A percentile compares a stretch with the other conserved stretches of the same genome.
These are phyloP conservation scores for Spathaspora passalidarum DNA, from an alignment of 805 yeast species.

Conservation along the genomic window DNA sequence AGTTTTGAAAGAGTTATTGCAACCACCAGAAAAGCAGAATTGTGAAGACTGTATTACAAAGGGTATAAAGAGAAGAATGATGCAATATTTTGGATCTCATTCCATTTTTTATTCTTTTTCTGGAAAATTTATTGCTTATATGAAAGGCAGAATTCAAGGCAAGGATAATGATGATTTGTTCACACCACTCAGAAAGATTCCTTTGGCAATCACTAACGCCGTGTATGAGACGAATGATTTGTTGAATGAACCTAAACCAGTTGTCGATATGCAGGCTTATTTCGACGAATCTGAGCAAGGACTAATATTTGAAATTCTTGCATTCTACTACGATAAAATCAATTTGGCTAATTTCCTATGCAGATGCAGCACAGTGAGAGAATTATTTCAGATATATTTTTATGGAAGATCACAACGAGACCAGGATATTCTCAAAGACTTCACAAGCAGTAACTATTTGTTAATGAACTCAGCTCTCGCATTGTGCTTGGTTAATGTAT, in stretches of 20 bases:
- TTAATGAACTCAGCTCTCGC: constrained; percentile 28
- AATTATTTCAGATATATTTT: constrained; percentile 24
- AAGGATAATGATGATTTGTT: constrained; percentile 16
- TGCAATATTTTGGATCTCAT: constrained; percentile 17
- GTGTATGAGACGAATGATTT: constrained; percentile 12
- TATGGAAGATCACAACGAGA: constrained; percentile 9
- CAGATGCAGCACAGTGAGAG: constrained; percentile 10
- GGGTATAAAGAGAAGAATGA: constrained; percentile 4
- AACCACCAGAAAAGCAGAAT: constrained; percentile 4
- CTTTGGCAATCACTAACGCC: constrained; percentile 17
- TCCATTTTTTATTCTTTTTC: constrained; percentile 30
- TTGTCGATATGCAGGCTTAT: not conserved
- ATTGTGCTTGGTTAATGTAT: constrained; percentile 17
- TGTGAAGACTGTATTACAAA: not conserved
- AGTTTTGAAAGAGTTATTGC: constrained; percentile 8
- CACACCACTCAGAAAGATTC: constrained; percentile 24
- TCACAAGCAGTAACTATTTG: constrained; percentile 27
- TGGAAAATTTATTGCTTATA: constrained; percentile 26
- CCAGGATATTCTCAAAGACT: constrained; percentile 5
- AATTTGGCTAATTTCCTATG: constrained; percentile 16
- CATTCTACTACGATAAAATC: constrained; percentile 15
- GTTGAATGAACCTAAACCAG: constrained; percentile 3
- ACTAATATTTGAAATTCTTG: constrained; percentile 25
- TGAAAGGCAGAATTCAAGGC: constrained; percentile 20
- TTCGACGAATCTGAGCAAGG: constrained; percentile 8